phyloP scores from a whole-genome alignment of 1,284 basidiomycete species.

The Chondrostereum purpureum region DNA sequence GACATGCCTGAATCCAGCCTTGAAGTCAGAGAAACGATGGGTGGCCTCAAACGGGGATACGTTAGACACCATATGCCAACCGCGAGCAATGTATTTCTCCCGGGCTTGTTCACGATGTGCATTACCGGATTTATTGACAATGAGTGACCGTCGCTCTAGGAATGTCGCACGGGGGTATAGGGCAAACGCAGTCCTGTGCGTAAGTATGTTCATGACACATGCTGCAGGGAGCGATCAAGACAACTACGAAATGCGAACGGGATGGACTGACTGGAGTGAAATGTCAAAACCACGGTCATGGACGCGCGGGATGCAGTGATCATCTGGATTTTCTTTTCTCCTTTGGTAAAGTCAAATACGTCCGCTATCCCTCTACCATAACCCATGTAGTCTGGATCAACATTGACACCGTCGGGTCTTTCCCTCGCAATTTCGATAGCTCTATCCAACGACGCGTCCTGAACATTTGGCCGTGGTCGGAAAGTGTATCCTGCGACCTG shows the following conservation, averaged over 20 bases:
- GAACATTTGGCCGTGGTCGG: constrained; percentile 3
- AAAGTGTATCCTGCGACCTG: constrained; percentile 15
- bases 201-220: constrained; percentile 36
- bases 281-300: constrained; percentile 11
- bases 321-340: constrained; percentile 10
- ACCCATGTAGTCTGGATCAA: background rate
- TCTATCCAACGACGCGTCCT: background rate
- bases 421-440: constrained; percentile 3
- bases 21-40: background rate
- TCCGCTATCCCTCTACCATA: constrained; percentile 6
- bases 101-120: constrained; percentile 4
- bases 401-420: background rate
- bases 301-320: constrained; percentile 9
- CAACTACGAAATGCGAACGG: background rate
- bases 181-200: constrained; percentile 11
- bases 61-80: constrained; percentile 7
- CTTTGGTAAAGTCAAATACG: constrained; percentile 10
- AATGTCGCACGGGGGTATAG: constrained; percentile 15
- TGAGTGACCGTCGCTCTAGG: constrained; percentile 2
- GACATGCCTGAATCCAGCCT: constrained; percentile 9
- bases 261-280: constrained; percentile 15
- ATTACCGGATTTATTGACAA: constrained; percentile 1
- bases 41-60: background rate
- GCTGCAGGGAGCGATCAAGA: constrained; percentile 20
- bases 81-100: constrained; percentile 14